Evolutionary conservation across 805 yeast species (phyloP).

Genomic region (Pichia exigua): DNA sequence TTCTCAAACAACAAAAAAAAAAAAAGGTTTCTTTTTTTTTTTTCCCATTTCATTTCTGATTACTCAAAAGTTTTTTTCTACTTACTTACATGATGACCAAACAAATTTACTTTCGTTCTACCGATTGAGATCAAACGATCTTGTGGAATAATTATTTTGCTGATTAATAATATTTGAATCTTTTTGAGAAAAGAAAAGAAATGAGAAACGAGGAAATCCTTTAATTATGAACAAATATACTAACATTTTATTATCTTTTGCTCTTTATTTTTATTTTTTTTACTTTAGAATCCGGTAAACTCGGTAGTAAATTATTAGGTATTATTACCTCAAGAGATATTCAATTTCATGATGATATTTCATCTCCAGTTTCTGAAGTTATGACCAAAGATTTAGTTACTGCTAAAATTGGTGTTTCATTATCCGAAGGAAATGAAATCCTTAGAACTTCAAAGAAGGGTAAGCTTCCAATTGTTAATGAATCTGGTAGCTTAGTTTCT

Average conservation of each 20-base stretch:
- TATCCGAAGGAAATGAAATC: conserved; percentile 82
- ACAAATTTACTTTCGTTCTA: conserved; percentile 91
- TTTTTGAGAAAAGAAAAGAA: neutral
- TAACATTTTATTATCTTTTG: conserved; percentile 2
- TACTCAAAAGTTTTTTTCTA: neutral
- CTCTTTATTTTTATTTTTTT: neutral
- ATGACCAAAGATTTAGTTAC: conserved; percentile 89
- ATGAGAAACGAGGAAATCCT: neutral
- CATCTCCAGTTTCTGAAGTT: conserved; percentile 57
- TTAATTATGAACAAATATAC: neutral
- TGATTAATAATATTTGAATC: conserved; percentile 19
- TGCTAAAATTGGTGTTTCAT: conserved; percentile 73
- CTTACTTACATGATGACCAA: conserved; percentile 46
- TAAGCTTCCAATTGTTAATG: conserved; percentile 89
- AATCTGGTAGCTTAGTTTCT: conserved; percentile 66
- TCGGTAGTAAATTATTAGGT: conserved; percentile 88
- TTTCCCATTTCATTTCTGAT: neutral
- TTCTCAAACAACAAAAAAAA: too few species aligned
- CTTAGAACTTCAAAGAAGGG: conserved; percentile 94
- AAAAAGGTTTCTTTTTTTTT: too few species aligned
- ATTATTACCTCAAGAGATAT: conserved; percentile 95
- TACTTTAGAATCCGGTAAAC: conserved; percentile 65
- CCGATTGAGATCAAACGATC: conserved; percentile 96
- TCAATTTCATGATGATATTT: conserved; percentile 80
- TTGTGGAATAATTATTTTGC: conserved; percentile 65